These are phyloP conservation scores for Podaxis sp. DNA, from an alignment of 768 basidiomycete genomes.

Conservation along the genomic window DNA sequence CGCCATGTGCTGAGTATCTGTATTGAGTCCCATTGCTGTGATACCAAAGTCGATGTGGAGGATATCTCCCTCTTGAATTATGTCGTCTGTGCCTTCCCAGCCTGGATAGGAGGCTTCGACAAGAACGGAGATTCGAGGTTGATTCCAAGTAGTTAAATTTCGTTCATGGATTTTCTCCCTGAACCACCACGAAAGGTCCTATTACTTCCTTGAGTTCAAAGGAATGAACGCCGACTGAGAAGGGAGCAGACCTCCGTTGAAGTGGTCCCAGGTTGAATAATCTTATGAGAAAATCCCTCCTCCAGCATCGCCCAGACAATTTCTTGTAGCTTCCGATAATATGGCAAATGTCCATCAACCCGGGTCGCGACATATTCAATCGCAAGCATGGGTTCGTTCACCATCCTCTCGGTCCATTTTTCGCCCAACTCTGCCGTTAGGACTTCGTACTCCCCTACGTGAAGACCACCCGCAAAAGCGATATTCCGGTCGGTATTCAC, in stretches of 20 bases:
- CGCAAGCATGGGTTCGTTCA: conserved; percentile 41
- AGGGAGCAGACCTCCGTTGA: conserved; percentile 33
- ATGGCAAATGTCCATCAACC: conserved; percentile 35
- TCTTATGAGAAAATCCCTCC: conserved; percentile 44
- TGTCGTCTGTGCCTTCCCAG: conserved; percentile 34
- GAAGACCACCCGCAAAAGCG: conserved; percentile 45
- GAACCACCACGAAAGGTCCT: conserved; percentile 55
- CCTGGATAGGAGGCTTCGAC: conserved; percentile 36
- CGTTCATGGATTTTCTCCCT: conserved; percentile 43
- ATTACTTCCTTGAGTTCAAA: neutral
- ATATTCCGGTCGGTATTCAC: conserved; percentile 43
- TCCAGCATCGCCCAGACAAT: conserved; percentile 48
- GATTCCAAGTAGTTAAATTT: conserved; percentile 49
- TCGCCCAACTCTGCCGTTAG: conserved; percentile 33
- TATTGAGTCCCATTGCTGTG: conserved; percentile 49
- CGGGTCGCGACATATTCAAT: conserved; percentile 44
- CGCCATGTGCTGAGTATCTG: conserved; percentile 53
- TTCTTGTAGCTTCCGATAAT: conserved; percentile 45
- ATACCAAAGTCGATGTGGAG: conserved; percentile 55
- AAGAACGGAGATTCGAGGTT: conserved; percentile 45
- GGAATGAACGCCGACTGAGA: neutral
- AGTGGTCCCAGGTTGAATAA: conserved; percentile 38
- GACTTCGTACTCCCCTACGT: conserved; percentile 40
- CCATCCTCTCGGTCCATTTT: conserved; percentile 35
- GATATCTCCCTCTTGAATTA: conserved; percentile 44